Percentiles rank a stretch among this genome's conserved stretches.
Evolutionary conservation across 192 early-diverging fungal species (phyloP).

Genomic region (Coemansia reversa): DNA sequence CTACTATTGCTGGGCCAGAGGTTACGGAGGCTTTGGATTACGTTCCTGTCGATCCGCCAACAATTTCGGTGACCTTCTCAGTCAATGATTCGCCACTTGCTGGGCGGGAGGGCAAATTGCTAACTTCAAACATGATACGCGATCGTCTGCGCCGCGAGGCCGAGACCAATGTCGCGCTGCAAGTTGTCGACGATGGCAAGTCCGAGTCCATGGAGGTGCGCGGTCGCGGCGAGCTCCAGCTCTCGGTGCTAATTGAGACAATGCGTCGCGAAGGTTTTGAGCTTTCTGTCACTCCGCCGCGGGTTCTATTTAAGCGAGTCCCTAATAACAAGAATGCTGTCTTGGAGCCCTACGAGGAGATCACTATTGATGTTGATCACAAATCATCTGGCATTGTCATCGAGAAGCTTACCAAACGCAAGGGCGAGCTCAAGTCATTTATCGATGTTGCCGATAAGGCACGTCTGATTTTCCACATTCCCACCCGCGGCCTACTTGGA

Average conservation of each 20-base stretch:
- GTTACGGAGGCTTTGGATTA: slow-evolving; percentile 64
- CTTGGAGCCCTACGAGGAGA: slow-evolving; percentile 81
- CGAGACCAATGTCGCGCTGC: slow-evolving; percentile 80
- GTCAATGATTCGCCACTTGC: slow-evolving; percentile 87
- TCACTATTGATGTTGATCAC: slow-evolving; percentile 76
- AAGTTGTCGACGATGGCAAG: slow-evolving; percentile 64
- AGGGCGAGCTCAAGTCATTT: slow-evolving; percentile 78
- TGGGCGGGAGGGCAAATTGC: slow-evolving; percentile 70
- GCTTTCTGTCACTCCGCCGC: slow-evolving; percentile 76
- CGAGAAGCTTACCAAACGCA: slow-evolving; percentile 80
- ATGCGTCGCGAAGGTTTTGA: slow-evolving; percentile 90
- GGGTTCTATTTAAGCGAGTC: slow-evolving; percentile 73
- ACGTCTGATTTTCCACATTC: slow-evolving; percentile 74
- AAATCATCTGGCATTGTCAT: slow-evolving; percentile 73
- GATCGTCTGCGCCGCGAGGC: slow-evolving; percentile 73
- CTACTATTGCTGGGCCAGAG: slow-evolving; percentile 68
- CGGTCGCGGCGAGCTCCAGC: slow-evolving; percentile 86
- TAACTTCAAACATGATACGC: slow-evolving; percentile 79
- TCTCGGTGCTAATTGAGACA: slow-evolving; percentile 84
- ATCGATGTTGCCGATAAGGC: slow-evolving; percentile 70
- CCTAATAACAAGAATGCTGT: slow-evolving; percentile 55
- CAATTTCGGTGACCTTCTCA: slow-evolving; percentile 81
- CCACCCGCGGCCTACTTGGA: slow-evolving; percentile 78
- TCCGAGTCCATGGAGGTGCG: slow-evolving; percentile 79
- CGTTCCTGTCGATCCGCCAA: slow-evolving; percentile 80